Conservation (phyloP, 768 basidiomycete species). For the Pleurotus tuoliensis region DNA sequence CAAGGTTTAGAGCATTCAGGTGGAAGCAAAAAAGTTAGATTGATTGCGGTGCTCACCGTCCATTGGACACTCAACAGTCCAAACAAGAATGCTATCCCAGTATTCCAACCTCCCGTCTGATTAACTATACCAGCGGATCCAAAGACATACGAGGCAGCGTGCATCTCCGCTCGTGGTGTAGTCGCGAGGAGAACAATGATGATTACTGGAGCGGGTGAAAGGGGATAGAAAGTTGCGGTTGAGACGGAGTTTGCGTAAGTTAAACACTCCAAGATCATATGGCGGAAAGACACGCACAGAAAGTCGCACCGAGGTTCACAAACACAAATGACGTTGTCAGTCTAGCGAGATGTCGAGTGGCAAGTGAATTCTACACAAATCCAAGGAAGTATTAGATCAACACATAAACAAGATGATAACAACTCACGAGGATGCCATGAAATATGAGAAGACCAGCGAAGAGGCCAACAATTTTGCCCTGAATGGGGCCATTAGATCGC, state of each 20-base stretch:
- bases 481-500: neutral
- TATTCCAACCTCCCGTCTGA: constrained; percentile 75
- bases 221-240: neutral
- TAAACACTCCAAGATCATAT: neutral
- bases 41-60: constrained; percentile 49
- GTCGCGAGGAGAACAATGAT: constrained; percentile 80
- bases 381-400: neutral
- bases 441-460: constrained; percentile 73
- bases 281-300: constrained; percentile 36
- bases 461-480: constrained; percentile 75
- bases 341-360: constrained; percentile 70
- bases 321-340: constrained; percentile 81
- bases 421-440: constrained; percentile 64
- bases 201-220: constrained; percentile 51
- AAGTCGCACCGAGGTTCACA: constrained; percentile 78
- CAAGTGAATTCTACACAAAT: constrained; percentile 55
- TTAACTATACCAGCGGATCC: constrained; percentile 72
- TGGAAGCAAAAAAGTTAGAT: neutral
- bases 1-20: constrained; percentile 15
- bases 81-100: constrained; percentile 79
- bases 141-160: constrained; percentile 76
- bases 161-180: constrained; percentile 74
- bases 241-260: neutral
- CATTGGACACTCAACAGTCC: constrained; percentile 86
- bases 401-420: neutral